These are phyloP conservation scores for Chenopodium suecicum DNA, from an alignment of 148 eudicot genomes.

Conservation along the genomic window DNA sequence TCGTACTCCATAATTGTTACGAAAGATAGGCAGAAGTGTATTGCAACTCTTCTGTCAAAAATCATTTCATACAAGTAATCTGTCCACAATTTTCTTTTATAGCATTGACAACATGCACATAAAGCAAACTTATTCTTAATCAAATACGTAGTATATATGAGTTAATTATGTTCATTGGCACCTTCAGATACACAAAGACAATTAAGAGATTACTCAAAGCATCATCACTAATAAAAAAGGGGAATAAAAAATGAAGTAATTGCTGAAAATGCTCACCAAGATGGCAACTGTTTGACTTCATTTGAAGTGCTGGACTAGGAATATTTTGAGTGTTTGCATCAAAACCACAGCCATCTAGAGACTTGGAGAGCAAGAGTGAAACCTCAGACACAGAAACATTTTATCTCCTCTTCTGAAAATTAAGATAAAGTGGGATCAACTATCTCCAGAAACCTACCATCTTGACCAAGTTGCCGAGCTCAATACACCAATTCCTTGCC, in stretches of 20 bases:
- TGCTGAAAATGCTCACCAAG: neutral
- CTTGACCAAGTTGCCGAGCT: constrained; percentile 55
- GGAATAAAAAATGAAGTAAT: neutral
- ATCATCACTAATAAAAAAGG: too few species aligned
- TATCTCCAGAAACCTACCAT: constrained; percentile 46
- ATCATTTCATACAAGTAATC: too few species aligned
- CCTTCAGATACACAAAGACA: too few species aligned
- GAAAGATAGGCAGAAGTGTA: neutral
- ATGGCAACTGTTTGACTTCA: too few species aligned
- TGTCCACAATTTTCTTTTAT: too few species aligned
- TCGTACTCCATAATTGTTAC: too few species aligned
- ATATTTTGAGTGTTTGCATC: constrained; percentile 20
- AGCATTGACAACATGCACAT: too few species aligned
- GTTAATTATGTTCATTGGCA: too few species aligned
- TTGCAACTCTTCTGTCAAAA: neutral
- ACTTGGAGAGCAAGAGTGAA: constrained; percentile 44
- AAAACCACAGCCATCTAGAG: constrained; percentile 30
- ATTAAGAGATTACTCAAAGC: too few species aligned
- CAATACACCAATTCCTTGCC: constrained; percentile 40
- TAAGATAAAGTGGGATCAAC: constrained; percentile 52
- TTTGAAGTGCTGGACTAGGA: neutral
- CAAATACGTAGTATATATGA: too few species aligned
- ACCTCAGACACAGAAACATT: constrained; percentile 58
- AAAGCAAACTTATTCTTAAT: too few species aligned
- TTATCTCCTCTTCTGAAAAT: constrained; percentile 42